Base-by-base conservation (phyloP, 169 alveolate genomes). In the Plasmodium vivax region DNA sequence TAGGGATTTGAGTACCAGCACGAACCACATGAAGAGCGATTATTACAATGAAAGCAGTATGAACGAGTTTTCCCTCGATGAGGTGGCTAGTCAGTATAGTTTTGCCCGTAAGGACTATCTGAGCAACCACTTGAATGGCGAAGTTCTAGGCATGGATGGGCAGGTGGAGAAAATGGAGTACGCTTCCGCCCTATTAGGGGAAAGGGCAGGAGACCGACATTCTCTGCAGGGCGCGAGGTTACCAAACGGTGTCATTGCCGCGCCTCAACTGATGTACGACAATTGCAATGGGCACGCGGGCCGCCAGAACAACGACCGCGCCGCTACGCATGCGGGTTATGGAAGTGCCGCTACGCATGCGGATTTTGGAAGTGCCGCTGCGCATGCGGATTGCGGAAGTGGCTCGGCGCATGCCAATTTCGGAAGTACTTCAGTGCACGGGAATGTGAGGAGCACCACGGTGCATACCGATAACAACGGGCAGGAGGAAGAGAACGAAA, bases 31-130 rank as follows among this genome's bases (percentile, higher is more conserved):
- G 82, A 90, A 62, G 32, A 54, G 32, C 34, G 91, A 90, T 12
- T 54, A 68, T 36, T 19, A 68, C 43, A 36, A 41, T 90, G 94
- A 47, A 62, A 58, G 51, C 80, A 73, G 12, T 80, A 27, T 80
- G 51, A 79, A 80, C 47, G 90, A 80, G 9, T 56, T 45, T 8
- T 62, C 75, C 12, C 14, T 80, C 27, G 83, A 90, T 12, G 84
- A 38, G 19, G 19, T 79, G n/a, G 14, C n/a, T 9, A 90, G 43
- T 54, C 75, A 58, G 16, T 19, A 58, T 30, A 47, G 54, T 43
- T n/a, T 30, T 75, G 3, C 14, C 1, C 36, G 77, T 6, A 90
- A 80, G 77, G 94, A 90, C 16, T 80, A 62, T 80, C 6, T 80
- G 7, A 32, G 74, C 16, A 68, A 47, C 82, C 62, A 19, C 43